Evolutionary conservation across 2,329 filamentous ascomycete genomes (phyloP).

Genomic region (Leptographium flavum): DNA sequence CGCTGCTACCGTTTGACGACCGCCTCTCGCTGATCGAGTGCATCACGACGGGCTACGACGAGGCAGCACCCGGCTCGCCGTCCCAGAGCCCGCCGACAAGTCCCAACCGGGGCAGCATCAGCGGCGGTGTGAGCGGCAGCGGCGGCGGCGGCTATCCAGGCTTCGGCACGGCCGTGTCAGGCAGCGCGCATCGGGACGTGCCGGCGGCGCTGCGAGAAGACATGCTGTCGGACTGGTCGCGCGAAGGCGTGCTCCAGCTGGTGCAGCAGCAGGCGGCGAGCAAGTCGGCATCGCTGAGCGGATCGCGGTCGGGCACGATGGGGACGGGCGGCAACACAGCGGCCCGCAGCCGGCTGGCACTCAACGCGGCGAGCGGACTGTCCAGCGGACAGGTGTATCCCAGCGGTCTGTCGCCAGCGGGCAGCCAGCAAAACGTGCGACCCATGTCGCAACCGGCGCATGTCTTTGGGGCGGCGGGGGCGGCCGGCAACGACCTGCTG

Average conservation of each 20-base stretch:
- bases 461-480: not conserved
- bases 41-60: slow-evolving; percentile 58
- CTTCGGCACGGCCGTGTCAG: not conserved
- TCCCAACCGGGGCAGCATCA: slow-evolving; percentile 39
- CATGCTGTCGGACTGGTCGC: slow-evolving; percentile 68
- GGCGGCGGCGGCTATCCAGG: not conserved
- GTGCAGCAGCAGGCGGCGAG: slow-evolving; percentile 46
- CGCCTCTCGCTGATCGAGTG: slow-evolving; percentile 56
- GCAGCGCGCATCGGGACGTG: slow-evolving; percentile 34
- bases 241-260: slow-evolving; percentile 55
- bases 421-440: slow-evolving; percentile 35
- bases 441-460: slow-evolving; percentile 29
- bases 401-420: slow-evolving; percentile 25
- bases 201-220: slow-evolving; percentile 55
- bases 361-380: slow-evolving; percentile 16
- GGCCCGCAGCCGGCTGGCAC: slow-evolving; percentile 39
- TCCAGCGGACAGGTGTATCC: slow-evolving; percentile 13
- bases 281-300: slow-evolving; percentile 60
- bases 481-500: slow-evolving; percentile 10
- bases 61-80: slow-evolving; percentile 38
- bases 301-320: slow-evolving; percentile 54
- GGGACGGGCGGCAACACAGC: slow-evolving; percentile 20
- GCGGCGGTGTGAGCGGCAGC: not conserved
- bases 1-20: slow-evolving; percentile 62
- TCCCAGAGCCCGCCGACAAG: slow-evolving; percentile 56